Conservation (phyloP, 192 early-diverging fungal species). For the Coemansia sp. region DNA sequence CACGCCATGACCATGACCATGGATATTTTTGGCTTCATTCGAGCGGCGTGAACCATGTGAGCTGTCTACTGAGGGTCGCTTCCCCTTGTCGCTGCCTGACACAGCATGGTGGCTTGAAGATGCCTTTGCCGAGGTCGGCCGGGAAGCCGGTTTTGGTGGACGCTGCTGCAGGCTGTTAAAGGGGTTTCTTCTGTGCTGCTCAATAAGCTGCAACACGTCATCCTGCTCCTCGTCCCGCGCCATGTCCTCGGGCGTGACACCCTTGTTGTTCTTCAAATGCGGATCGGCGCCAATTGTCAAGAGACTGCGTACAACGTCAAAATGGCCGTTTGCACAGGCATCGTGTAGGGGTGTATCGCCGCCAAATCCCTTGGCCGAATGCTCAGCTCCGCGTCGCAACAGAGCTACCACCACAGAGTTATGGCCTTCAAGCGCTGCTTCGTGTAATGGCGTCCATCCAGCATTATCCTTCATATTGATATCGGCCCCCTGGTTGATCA, state of each 20-base stretch:
- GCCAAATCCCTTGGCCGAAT: slow-evolving; percentile 56
- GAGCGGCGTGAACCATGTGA: not conserved
- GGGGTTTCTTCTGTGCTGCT: slow-evolving; percentile 6
- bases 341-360: slow-evolving; percentile 64
- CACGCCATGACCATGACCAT: too few species aligned
- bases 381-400: slow-evolving; percentile 57
- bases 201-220: slow-evolving; percentile 29
- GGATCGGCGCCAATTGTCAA: slow-evolving; percentile 37
- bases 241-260: slow-evolving; percentile 53
- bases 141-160: too few species aligned
- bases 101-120: too few species aligned
- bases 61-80: slow-evolving; percentile 1
- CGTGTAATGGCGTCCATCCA: slow-evolving; percentile 65
- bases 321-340: slow-evolving; percentile 57
- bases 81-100: slow-evolving; percentile 12
- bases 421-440: slow-evolving; percentile 59
- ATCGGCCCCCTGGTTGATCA: slow-evolving; percentile 63
- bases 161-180: too few species aligned
- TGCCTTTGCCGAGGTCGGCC: not conserved
- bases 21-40: too few species aligned
- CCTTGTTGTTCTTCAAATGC: slow-evolving; percentile 35
- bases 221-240: slow-evolving; percentile 49
- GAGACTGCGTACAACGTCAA: slow-evolving; percentile 34
- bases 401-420: slow-evolving; percentile 24
- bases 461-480: slow-evolving; percentile 64